phyloP scores from a whole-genome alignment of 768 basidiomycete genomes.

The Leucosporidium yakuticum region DNA sequence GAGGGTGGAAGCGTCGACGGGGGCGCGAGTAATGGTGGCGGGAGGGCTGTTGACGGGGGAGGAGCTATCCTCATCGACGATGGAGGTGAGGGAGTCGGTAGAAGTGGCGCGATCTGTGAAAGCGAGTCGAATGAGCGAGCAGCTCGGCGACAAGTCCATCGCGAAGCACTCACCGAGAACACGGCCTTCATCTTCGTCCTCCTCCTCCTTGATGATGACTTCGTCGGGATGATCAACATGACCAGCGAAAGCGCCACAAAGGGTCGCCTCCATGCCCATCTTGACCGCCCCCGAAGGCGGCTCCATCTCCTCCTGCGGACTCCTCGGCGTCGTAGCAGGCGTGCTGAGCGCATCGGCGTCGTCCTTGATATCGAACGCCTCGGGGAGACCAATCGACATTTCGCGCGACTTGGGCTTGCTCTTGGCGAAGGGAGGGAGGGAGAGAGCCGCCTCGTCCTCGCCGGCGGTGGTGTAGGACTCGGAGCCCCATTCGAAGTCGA shows the following conservation, averaged over 20 bases:
- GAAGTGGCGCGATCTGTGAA: background rate
- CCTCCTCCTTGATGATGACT: background rate
- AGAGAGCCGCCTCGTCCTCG: background rate
- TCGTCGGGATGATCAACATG: background rate
- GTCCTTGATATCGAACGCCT: background rate
- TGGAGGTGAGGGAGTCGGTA: slow-evolving; percentile 9
- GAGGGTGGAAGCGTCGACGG: background rate
- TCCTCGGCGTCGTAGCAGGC: slow-evolving; percentile 35
- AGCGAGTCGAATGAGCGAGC: no score
- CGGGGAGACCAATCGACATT: background rate
- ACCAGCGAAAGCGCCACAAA: slow-evolving; percentile 20
- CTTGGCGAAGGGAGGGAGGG: background rate
- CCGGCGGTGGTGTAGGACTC: slow-evolving; percentile 29
- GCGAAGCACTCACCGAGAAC: background rate
- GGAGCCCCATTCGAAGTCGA: slow-evolving; percentile 38
- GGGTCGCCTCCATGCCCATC: slow-evolving; percentile 30
- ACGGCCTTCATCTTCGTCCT: slow-evolving; percentile 6
- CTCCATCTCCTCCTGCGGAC: slow-evolving; percentile 18
- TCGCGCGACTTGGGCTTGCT: slow-evolving; percentile 2
- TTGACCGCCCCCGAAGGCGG: slow-evolving; percentile 17
- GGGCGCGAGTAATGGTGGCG: background rate
- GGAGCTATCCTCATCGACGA: slow-evolving; percentile 6
- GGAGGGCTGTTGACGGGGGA: slow-evolving; percentile 4
- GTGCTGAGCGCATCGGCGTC: slow-evolving; percentile 22
- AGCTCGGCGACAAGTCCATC: no score